These are phyloP conservation scores for Sporopachydermia cereana DNA, from an alignment of 1,139 yeast genomes.

Conservation along the genomic window DNA sequence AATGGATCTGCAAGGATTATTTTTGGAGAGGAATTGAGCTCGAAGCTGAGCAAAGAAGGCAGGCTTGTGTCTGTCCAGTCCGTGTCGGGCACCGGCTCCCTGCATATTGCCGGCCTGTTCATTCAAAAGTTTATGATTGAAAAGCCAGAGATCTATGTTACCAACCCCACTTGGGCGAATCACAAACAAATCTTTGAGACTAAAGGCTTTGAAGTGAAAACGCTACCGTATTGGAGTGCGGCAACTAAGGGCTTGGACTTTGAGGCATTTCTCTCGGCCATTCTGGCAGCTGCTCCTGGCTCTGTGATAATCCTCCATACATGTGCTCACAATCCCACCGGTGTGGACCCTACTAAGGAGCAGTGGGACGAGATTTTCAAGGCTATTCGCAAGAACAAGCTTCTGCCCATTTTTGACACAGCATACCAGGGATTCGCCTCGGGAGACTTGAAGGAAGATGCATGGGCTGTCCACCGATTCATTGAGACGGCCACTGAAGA, in stretches of 20 bases:
- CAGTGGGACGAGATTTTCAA: constrained; percentile 72
- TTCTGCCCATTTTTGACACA: constrained; percentile 83
- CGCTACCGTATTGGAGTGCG: constrained; percentile 76
- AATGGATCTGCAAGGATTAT: constrained; percentile 52
- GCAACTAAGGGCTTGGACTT: constrained; percentile 52
- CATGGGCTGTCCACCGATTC: constrained; percentile 79
- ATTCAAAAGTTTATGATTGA: constrained; percentile 38
- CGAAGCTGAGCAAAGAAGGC: constrained; percentile 13
- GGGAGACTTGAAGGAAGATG: constrained; percentile 75
- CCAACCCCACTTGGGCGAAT: constrained; percentile 95
- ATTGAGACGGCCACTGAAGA: constrained; percentile 37
- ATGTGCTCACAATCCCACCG: constrained; percentile 98
- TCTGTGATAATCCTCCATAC: constrained; percentile 83
- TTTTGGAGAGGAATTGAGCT: constrained; percentile 37
- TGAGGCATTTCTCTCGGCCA: constrained; percentile 17
- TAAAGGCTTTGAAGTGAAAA: constrained; percentile 49
- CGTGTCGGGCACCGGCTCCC: constrained; percentile 91
- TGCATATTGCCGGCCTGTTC: constrained; percentile 77
- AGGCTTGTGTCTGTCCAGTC: constrained; percentile 72
- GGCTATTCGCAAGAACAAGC: constrained; percentile 47
- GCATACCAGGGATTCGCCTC: constrained; percentile 98
- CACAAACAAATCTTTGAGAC: constrained; percentile 72
- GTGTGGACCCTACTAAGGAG: constrained; percentile 79
- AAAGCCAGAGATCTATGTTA: constrained; percentile 48
- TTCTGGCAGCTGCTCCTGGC: not conserved